Evolutionary conservation across 1,139 yeast species (phyloP).

Genomic region (Candida smagusa): DNA sequence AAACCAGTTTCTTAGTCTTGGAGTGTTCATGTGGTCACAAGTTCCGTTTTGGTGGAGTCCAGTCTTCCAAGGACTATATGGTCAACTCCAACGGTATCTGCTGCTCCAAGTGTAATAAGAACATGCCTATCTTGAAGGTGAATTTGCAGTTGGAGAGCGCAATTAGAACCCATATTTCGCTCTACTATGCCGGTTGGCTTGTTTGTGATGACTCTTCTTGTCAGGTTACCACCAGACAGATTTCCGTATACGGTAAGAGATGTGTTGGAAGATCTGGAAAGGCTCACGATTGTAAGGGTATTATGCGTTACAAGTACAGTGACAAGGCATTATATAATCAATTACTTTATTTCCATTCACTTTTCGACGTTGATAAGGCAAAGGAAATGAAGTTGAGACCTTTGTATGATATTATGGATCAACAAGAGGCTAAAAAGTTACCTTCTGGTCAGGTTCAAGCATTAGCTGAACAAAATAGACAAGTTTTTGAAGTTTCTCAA

Average conservation of each 20-base stretch:
- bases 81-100: constrained; percentile 67
- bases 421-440: constrained; percentile 30
- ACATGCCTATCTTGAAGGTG: constrained; percentile 51
- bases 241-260: constrained; percentile 84
- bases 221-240: constrained; percentile 75
- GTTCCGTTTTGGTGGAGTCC: constrained; percentile 74
- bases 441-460: constrained; percentile 64
- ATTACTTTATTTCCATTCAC: constrained; percentile 68
- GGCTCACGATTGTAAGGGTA: constrained; percentile 75
- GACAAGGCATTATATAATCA: constrained; percentile 87
- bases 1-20: constrained; percentile 53
- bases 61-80: constrained; percentile 55
- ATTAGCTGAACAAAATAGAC: constrained; percentile 77
- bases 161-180: constrained; percentile 65
- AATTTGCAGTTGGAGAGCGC: constrained; percentile 71
- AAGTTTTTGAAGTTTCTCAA: constrained; percentile 52
- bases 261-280: constrained; percentile 69
- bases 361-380: constrained; percentile 83
- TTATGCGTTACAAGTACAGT: constrained; percentile 72
- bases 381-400: constrained; percentile 56
- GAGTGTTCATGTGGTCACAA: constrained; percentile 61
- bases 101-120: constrained; percentile 59
- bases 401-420: constrained; percentile 25
- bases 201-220: constrained; percentile 84
- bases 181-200: constrained; percentile 84